Evolutionary conservation across 441 rosid species (phyloP), one percentile per base, ranked within the genome.

Genomic region (Erodium moschatum): DNA sequence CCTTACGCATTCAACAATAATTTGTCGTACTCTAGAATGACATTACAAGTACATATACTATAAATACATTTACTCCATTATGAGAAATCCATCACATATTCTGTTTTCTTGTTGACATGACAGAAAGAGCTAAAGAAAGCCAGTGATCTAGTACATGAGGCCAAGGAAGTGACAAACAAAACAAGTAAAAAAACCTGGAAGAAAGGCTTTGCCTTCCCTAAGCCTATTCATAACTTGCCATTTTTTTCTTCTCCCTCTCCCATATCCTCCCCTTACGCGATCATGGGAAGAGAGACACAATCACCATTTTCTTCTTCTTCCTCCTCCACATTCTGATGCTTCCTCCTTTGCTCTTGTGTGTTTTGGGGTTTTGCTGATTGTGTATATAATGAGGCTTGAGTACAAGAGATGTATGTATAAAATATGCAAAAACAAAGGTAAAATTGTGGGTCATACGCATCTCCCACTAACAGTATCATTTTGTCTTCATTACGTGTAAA

Each of bases 151-250:
- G n/a, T n/a, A n/a, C n/a, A n/a, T n/a, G n/a, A 71, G 56, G n/a
- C 16, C 0, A 13, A 27, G 21, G 24, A 1, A 60, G 50, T 52
- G 46, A 68, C 13, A 9, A 67, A 64, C 60, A 60, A 16, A 38
- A 29, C 27, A 74, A 35, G 54, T 9, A 65, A 76, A 67, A 64
- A 72, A 82, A 38, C 70, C 82, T 73, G 58, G 88, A 83, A 86
- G 90, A 86, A 86, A 87, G 92, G 92, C 88, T 74, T 85, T 66
- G 74, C 92, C 92, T 89, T 87, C 96, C 96, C 88, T 89, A 81
- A 81, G 91, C 93, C 89, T 38, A 7, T 78, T 65, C 67, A 65
- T 84, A 91, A 89, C 89, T 86, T 86, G 89, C 92, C 93, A 65
- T 70, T 74, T 81, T 70, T 42, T 38, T 5, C 8, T 5, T 38